Evolutionary conservation across 2,329 filamentous ascomycete species (phyloP), one percentile per base, ranked within the genome.

Genomic region (Fusarium sp.): DNA sequence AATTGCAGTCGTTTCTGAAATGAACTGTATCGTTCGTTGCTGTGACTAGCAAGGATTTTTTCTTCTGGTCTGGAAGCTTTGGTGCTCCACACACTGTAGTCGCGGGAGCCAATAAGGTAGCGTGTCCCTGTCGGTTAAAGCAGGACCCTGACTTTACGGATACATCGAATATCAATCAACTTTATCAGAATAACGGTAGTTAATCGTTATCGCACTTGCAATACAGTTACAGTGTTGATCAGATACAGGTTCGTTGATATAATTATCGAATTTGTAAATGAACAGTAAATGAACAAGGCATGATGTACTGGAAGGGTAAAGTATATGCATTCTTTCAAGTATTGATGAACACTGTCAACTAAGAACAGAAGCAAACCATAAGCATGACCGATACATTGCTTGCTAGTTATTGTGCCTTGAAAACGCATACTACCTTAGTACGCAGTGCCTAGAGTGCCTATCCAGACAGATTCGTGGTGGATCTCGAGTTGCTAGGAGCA

Each of bases 401-500:
- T 37, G 34, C 34, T n/a, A 5, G 16, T n/a, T 11, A 9, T 37
- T 6, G 10, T n/a, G 34, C 16, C 34, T n/a, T 37, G 34, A 37
- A 6, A 6, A n/a, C 34, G 34, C 16, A 34, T 30, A 6, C 8
- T 16, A 32, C 30, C 30, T 24, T 24, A 24, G 24, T 24, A 24
- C 20, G 20, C 20, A 20, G 20, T 20, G 20, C 24, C 24, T 24
- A 24, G 24, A 24, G 24, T 24, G 24, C 24, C 24, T 18, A 37
- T 48, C 48, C 34, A 29, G 44, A 57, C 30, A 41, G 16, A 51
- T 25, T 25, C 54, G n/a, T 37, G 22, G 67, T 53, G 70, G 72
- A 62, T 65, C 42, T 58, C 46, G 55, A 57, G 72, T 75, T 74
- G 72, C 71, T 71, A 34, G 52, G 70, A 72, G 55, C 34, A 61